phyloP scores from a whole-genome alignment of 176 grass and related monocot genomes.

The Raddia distichophylla region DNA sequence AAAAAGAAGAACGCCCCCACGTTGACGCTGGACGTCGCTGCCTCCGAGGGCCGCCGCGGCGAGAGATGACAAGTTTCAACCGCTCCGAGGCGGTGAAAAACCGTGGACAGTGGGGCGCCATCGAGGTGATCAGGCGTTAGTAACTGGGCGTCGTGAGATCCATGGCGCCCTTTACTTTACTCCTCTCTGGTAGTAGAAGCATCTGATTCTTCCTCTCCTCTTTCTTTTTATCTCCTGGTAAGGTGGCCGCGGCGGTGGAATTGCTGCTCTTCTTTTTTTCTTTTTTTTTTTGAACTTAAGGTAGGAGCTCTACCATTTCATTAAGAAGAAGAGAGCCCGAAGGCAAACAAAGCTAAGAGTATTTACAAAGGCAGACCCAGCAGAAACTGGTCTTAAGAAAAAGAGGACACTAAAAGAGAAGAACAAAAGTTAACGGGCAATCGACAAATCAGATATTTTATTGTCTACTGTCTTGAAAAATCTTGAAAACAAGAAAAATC shows the following conservation, averaged over 20 bases:
- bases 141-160: slow-evolving; percentile 42
- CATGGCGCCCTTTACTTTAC: slow-evolving; percentile 2
- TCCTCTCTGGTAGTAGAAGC: neutral
- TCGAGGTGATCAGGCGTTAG: slow-evolving; percentile 12
- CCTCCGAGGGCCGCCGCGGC: neutral
- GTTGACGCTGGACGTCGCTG: neutral
- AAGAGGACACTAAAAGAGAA: no score
- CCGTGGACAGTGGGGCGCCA: neutral
- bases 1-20: neutral
- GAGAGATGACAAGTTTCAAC: slow-evolving; percentile 13
- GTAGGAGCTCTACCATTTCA: no score
- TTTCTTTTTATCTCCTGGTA: neutral
- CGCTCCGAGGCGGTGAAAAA: neutral
- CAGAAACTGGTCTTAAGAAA: no score
- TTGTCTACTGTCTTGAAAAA: no score
- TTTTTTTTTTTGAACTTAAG: no score
- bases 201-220: neutral
- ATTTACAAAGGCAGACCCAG: no score
- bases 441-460: no score
- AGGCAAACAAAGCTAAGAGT: no score
- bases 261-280: no score
- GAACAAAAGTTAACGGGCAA: no score
- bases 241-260: slow-evolving; percentile 19
- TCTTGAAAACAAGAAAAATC: no score
- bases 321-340: no score